A percentile compares a stretch with the other conserved stretches of the same genome.
Evolutionary conservation across 208 protist genomes (phyloP).

Genomic region (Acanthamoeba rhysodes): DNA sequence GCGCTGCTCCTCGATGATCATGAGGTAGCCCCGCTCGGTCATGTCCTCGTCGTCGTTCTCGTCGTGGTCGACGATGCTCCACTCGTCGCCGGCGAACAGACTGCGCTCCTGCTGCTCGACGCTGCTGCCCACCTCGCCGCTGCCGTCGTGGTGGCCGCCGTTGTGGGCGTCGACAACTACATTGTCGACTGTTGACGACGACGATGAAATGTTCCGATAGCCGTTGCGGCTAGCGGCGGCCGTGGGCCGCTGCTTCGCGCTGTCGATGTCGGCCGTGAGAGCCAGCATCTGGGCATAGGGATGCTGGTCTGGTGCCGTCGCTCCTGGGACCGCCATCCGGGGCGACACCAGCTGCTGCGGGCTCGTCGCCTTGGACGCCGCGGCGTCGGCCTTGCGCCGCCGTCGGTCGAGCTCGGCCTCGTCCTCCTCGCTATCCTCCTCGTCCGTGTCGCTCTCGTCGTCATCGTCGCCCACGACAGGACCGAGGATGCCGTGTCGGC

Average conservation of each 20-base stretch:
- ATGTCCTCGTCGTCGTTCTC: conserved; percentile 2
- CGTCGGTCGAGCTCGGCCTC: neutral
- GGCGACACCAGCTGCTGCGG: too few relatives aligned
- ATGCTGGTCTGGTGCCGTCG: neutral
- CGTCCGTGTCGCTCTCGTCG: neutral
- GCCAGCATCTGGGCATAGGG: neutral
- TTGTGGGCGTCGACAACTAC: neutral
- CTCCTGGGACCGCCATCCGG: too few relatives aligned
- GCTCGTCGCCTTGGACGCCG: neutral
- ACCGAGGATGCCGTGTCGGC: neutral
- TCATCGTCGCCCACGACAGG: neutral
- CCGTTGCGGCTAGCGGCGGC: too few relatives aligned
- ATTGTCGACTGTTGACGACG: too few relatives aligned
- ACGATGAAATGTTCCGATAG: too few relatives aligned
- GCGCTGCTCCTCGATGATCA: conserved; percentile 15
- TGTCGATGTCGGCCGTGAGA: neutral
- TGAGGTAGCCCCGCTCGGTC: neutral
- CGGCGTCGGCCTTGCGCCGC: neutral
- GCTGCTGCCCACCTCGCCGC: neutral
- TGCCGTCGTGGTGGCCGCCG: neutral
- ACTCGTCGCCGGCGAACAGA: neutral
- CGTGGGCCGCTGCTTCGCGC: too few relatives aligned
- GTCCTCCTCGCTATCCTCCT: neutral
- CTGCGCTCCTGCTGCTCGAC: conserved; percentile 24
- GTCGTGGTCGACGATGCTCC: neutral